Percentiles rank a stretch among this genome's conserved stretches.
Evolutionary conservation across 31 red algal species (phyloP).

Genomic region (Bonnemaisonia californica): DNA sequence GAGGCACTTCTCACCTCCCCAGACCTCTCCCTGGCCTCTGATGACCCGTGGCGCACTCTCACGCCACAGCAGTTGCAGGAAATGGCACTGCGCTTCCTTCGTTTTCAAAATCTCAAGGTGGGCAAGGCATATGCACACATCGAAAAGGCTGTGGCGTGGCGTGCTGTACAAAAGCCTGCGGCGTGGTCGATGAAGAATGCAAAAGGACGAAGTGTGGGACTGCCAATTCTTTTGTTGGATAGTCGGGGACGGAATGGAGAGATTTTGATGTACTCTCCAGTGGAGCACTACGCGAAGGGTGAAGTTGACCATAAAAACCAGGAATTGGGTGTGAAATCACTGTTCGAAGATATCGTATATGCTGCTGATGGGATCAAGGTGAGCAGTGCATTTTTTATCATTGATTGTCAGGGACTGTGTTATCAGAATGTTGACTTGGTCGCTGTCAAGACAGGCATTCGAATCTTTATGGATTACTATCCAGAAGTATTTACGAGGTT

Average conservation of each 20-base stretch:
- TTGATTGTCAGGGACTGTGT: slow-evolving; percentile 40
- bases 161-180: slow-evolving; percentile 28
- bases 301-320: slow-evolving; percentile 25
- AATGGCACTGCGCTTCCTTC: slow-evolving; percentile 34
- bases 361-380: slow-evolving; percentile 7
- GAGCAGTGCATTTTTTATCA: slow-evolving; percentile 4
- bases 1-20: slow-evolving; percentile 15
- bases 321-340: slow-evolving; percentile 22
- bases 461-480: slow-evolving; percentile 43
- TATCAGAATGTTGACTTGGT: slow-evolving; percentile 39
- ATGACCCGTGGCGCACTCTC: slow-evolving; percentile 48
- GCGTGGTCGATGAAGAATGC: neutral
- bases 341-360: slow-evolving; percentile 34
- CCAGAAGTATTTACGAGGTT: slow-evolving; percentile 13
- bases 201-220: slow-evolving; percentile 15
- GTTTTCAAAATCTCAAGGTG: slow-evolving; percentile 36
- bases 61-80: neutral
- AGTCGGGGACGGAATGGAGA: slow-evolving; percentile 27
- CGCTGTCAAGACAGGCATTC: slow-evolving; percentile 38
- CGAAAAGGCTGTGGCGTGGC: slow-evolving; percentile 27
- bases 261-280: slow-evolving; percentile 28
- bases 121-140: slow-evolving; percentile 20
- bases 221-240: slow-evolving; percentile 23
- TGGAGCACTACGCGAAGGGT: slow-evolving; percentile 27
- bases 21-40: neutral